phyloP scores from a whole-genome alignment of 2,329 filamentous ascomycete genomes.

The Ascocoryne sarcoides region DNA sequence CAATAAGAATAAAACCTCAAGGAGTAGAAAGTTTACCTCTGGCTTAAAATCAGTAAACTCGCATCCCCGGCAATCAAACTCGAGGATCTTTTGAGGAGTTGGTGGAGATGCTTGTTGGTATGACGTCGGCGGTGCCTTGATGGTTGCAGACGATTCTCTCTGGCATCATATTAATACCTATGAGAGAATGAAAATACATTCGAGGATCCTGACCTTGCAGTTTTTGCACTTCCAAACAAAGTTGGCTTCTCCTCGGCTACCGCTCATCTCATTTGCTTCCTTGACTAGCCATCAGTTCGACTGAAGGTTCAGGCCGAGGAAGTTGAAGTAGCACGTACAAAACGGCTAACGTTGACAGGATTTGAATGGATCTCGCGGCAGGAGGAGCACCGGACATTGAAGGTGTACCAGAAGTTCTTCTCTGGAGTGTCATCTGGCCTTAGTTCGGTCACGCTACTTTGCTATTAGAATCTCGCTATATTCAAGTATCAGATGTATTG shows the following conservation, averaged over 20 bases:
- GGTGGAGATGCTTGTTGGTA: conserved; percentile 67
- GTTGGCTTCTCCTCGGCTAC: conserved; percentile 90
- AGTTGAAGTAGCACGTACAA: conserved; percentile 42
- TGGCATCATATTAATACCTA: conserved; percentile 28
- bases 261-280: conserved; percentile 86
- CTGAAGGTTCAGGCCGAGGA: neutral
- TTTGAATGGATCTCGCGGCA: conserved; percentile 89
- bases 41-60: conserved; percentile 88
- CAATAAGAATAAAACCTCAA: neutral
- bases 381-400: conserved; percentile 97
- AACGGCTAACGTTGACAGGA: conserved; percentile 75
- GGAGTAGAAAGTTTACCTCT: conserved; percentile 51
- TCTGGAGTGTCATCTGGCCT: conserved; percentile 74
- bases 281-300: conserved; percentile 30
- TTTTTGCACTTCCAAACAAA: conserved; percentile 99
- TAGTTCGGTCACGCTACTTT: conserved; percentile 74
- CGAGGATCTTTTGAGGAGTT: conserved; percentile 70
- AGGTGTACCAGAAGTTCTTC: conserved; percentile 89
- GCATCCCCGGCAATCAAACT: conserved; percentile 87
- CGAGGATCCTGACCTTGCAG: conserved; percentile 71
- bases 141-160: conserved; percentile 79
- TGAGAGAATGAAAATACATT: neutral
- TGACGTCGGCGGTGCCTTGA: conserved; percentile 62
- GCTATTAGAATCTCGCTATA: conserved; percentile 4
- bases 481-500: conserved; percentile 3